Evolutionary conservation across 306 rosid genomes (phyloP).

Genomic region (Lupinus albus): DNA sequence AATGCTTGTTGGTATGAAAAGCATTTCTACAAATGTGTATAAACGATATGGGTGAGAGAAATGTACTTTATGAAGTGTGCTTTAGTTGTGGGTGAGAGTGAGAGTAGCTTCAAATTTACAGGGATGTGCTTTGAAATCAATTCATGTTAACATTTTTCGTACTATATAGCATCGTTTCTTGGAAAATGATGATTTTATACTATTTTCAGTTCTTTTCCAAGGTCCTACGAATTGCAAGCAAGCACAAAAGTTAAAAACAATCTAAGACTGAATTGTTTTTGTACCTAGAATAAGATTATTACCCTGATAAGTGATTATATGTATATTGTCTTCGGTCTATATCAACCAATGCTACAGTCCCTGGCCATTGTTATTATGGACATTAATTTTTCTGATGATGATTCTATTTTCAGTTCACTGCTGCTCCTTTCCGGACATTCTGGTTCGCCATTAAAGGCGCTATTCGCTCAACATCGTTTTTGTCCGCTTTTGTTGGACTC

Average conservation of each 20-base stretch:
- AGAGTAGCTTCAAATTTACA: no score
- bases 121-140: no score
- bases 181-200: no score
- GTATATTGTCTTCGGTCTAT: neutral
- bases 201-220: no score
- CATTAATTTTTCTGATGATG: conserved; percentile 16
- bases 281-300: conserved; percentile 16
- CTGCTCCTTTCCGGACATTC: conserved; percentile 78
- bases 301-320: conserved; percentile 9
- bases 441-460: conserved; percentile 74
- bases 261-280: conserved; percentile 23
- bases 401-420: conserved; percentile 68
- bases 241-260: no score
- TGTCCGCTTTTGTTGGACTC: conserved; percentile 92
- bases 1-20: neutral
- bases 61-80: no score
- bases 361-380: conserved; percentile 24
- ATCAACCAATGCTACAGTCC: neutral
- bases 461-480: conserved; percentile 85
- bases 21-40: neutral
- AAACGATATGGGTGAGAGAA: no score
- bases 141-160: no score
- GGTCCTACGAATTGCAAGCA: no score
- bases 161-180: no score
- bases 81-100: no score